Base-by-base conservation (phyloP, 176 grass and related monocot species). In the Chrysopogon serrulatus region DNA sequence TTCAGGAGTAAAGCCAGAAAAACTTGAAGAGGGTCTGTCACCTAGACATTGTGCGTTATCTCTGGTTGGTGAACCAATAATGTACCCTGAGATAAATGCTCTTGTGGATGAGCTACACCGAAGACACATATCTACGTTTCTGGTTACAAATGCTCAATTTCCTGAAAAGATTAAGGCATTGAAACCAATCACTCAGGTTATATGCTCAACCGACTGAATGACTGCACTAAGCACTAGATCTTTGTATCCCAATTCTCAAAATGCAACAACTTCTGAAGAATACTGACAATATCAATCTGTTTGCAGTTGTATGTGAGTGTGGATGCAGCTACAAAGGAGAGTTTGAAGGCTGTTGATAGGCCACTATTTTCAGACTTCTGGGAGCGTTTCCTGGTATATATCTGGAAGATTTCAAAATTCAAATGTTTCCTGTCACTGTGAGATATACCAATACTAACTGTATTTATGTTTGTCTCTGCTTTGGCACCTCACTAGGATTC, bases 121-220 rank as follows among this genome's bases (percentile, higher is more conserved):
- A 35, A 95, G 91, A 64, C 91, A 87, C 75, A 99, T 99, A 77
- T 99, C 96, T 28, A 99, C 87, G 5, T 96, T 99, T 83, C 89
- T 99, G 82, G 93, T 99, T 79, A 96, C 96, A 82, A 99, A 99
- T 93, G 96, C 96, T 48, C 96, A 99, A 77, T 99, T 99, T 89
- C 93, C 96, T 81, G 93, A 99, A 26, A 93, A 78, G 79, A 99
- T 99, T 67, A 92, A 94, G 75, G 78, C 73, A 8, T 48, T 99
- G 78, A 96, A 85, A 80, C 90, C 96, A 10, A 67, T 99, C 56
- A 99, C 96, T 75, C 96, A 98, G 96, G 93, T 96, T 21, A 84
- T 69, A 62, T 81, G 77, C 68, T 84, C 32, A 53, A 42, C 36
- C 17, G 8, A 69, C 47, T 89, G 26, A 51, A 54, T 30, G 5